Evolutionary conservation across 257 asterid genomes (phyloP).

Genomic region (Linderniella brevidens): DNA sequence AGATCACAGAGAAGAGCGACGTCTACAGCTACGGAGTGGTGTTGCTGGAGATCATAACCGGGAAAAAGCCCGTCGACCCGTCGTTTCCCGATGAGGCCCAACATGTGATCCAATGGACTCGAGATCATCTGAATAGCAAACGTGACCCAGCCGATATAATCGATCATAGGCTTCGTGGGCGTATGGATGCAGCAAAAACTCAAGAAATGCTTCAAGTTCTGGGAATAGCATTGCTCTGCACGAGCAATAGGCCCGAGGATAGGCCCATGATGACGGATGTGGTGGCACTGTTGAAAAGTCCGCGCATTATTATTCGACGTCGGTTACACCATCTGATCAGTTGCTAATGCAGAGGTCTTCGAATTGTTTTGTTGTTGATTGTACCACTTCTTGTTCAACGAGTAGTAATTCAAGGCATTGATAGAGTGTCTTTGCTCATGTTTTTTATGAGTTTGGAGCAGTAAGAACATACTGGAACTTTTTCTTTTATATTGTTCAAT

Average conservation of each 20-base stretch:
- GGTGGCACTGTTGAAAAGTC: constrained; percentile 54
- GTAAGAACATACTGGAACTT: no score
- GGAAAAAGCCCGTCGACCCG: constrained; percentile 59
- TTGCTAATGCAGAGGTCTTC: no score
- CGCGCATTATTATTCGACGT: no score
- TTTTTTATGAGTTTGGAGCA: no score
- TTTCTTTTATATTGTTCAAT: no score
- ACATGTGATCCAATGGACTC: constrained; percentile 64
- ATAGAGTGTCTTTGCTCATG: no score
- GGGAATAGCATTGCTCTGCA: constrained; percentile 61
- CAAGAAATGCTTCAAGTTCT: constrained; percentile 84
- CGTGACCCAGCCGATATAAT: constrained; percentile 38
- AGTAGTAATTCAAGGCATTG: no score
- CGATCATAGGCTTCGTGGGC: constrained; percentile 56
- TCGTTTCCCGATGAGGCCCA: constrained; percentile 57
- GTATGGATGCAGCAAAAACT: constrained; percentile 47
- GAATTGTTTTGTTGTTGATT: no score
- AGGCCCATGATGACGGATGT: constrained; percentile 78
- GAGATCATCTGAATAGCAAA: constrained; percentile 43
- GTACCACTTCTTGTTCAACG: no score
- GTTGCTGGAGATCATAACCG: constrained; percentile 50
- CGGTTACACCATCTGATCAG: no score
- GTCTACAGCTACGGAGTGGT: constrained; percentile 76
- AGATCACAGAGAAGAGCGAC: constrained; percentile 58
- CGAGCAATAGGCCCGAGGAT: constrained; percentile 51